A percentile compares a stretch with the other conserved stretches of the same genome.
Conservation (phyloP, 208 protist species). For the Endotrypanum monterogeii region DNA sequence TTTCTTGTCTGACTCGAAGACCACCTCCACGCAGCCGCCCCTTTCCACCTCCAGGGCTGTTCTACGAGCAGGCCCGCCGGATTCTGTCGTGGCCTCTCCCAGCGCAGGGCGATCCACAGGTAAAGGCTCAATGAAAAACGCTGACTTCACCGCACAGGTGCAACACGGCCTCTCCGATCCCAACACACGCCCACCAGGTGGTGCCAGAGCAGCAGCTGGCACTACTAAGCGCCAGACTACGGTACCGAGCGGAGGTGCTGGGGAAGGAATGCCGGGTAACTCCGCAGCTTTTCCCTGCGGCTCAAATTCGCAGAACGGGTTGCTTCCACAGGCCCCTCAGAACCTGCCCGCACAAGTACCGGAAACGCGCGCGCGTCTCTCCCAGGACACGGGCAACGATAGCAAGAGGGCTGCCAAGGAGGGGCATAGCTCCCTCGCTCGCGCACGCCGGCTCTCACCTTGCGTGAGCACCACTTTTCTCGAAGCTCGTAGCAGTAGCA, state of each 20-base stretch:
- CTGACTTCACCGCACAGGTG: neutral
- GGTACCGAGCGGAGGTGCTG: neutral
- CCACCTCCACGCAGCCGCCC: conserved; percentile 3
- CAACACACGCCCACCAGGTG: neutral
- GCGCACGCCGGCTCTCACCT: conserved; percentile 23
- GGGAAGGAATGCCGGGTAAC: neutral
- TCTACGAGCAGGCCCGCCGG: neutral
- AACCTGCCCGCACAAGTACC: conserved; percentile 4
- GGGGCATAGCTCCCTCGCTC: conserved; percentile 13
- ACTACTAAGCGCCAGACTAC: neutral
- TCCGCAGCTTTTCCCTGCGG: conserved; percentile 1
- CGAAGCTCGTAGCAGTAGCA: conserved; percentile 21
- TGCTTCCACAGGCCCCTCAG: conserved; percentile 4
- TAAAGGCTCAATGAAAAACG: neutral
- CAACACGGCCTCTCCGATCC: conserved; percentile 8
- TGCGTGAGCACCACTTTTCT: conserved; percentile 22
- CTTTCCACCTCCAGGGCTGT: neutral
- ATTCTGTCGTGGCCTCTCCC: neutral
- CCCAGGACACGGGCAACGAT: conserved; percentile 9
- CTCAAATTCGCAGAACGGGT: conserved; percentile 8
- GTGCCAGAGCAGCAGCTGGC: neutral
- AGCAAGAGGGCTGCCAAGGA: conserved; percentile 16
- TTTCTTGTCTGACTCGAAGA: conserved; percentile 13
- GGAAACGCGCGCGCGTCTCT: conserved; percentile 1
- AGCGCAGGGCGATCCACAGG: neutral